Percentiles rank a stretch among this genome's conserved stretches.
Conservation (phyloP, 2,329 filamentous ascomycete species). For the Botrytis fragariae region DNA sequence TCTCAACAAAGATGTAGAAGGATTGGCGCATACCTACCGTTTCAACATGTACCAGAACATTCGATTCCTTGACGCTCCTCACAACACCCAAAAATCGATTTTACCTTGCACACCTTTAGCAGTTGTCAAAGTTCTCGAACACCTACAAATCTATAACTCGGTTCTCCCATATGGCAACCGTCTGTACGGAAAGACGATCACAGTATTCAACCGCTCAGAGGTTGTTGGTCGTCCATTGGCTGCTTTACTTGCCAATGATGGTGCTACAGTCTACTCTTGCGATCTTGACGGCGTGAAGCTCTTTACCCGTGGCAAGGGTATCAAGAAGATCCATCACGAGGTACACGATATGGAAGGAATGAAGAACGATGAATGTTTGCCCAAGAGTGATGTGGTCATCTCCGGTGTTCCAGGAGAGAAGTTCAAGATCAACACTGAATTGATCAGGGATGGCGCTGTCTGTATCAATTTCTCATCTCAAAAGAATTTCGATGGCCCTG, state of each 20-base stretch:
- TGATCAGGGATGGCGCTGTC: slow-evolving; percentile 86
- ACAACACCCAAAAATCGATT: slow-evolving; percentile 81
- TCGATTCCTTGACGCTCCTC: slow-evolving; percentile 80
- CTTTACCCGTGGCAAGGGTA: slow-evolving; percentile 85
- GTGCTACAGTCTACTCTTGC: slow-evolving; percentile 91
- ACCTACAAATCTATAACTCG: slow-evolving; percentile 94
- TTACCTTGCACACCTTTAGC: slow-evolving; percentile 94
- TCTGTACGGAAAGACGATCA: slow-evolving; percentile 89
- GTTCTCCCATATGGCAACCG: slow-evolving; percentile 91
- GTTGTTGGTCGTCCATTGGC: slow-evolving; percentile 92
- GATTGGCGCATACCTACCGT: slow-evolving; percentile 87
- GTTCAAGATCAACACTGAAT: slow-evolving; percentile 83
- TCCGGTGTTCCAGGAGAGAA: slow-evolving; percentile 83
- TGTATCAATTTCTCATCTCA: slow-evolving; percentile 98
- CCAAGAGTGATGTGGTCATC: slow-evolving; percentile 90
- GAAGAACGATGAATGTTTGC: slow-evolving; percentile 76
- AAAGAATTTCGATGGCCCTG: slow-evolving; percentile 83
- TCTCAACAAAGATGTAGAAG: slow-evolving; percentile 90
- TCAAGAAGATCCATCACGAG: slow-evolving; percentile 82
- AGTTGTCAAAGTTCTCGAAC: slow-evolving; percentile 94
- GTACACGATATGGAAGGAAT: slow-evolving; percentile 74
- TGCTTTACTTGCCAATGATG: slow-evolving; percentile 91
- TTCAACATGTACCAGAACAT: slow-evolving; percentile 99
- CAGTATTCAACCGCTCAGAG: slow-evolving; percentile 93
- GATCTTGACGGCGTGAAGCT: slow-evolving; percentile 89